Base-by-base conservation (phyloP, 148 eudicot genomes). In the Chenopodium berlandieri region DNA sequence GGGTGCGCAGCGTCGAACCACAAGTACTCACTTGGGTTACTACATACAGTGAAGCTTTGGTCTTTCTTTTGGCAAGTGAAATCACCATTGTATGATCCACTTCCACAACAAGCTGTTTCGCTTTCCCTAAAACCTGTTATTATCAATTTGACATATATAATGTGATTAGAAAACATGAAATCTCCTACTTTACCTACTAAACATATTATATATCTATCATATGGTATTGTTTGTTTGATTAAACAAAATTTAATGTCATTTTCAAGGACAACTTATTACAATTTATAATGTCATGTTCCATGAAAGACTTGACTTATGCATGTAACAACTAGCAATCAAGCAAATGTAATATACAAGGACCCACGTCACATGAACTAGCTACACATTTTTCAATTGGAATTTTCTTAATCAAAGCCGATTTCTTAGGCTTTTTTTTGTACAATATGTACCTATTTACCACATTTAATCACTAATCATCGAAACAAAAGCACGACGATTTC, bases 1-100 rank as follows among this genome's bases (percentile, higher is more conserved):
- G 87, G 84, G 72, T 92, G 95, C 4, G 64, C 80, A 11, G 88
- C 84, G 50, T 92, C 95, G 31, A 88, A 92, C 83, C 90, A 89
- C 64, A 92, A 52, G 71, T 87, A 71, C 4, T 89, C 87, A 48
- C 54, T 85, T 0, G 90, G 86, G 46, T 88, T 83, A 22, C 77
- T 74, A 25, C 95, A 92, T 0, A 88, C 84, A 4, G 81, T 69
- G 78, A 87, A 87, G 37, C 40, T 80, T 6, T 32, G 44, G 10
- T 50, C 80, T 75, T 78, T 82, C 80, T 77, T 82, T 47, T 78
- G 83, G 52, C 89, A 87, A 13, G 87, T 82, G 76, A 83, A 85
- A 30, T 80, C 80, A 0, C 89, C 89, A 17, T 83, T 81, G 74
- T 75, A 86, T 4, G 71, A 23, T 27, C 90, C 89, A 44, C 86